Base-by-base conservation (phyloP, 371 early-diverging fungal genomes). In the Rhizopus stolonifer region DNA sequence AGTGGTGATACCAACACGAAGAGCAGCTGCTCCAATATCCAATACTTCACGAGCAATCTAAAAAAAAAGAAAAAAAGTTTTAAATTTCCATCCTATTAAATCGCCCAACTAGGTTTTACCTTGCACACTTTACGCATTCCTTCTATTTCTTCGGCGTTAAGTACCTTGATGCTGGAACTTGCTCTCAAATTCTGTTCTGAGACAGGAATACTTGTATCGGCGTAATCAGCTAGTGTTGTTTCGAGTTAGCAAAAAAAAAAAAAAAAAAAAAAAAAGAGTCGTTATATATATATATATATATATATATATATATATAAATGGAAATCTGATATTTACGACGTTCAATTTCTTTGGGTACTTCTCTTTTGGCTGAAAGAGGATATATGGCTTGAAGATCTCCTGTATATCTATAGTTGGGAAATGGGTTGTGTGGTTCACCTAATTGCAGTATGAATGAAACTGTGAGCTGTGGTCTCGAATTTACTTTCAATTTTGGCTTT, bases 1-100 rank as follows among this genome's bases (percentile, higher is more conserved):
- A 0, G 97, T 95, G 1, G 96, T 96, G 5, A 89, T 83, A 15
- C 99, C 99, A 34, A 84, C 79, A 58, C 82, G 83, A 54, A 92
- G 81, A 39, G 92, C 88, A 18, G 82, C 81, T 18, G 83, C 85
- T 49, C 89, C 95, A 40, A 81, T 85, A 54, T 93, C 88, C 22
- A 96, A 79, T 1, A 93, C 91, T 66, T 94, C 93, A 31, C 96
- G 82, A 2, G 90, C 84, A 17, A 98, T 70, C 89, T 80, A 52
- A 9, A 29, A 0, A 21, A 4, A 42, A 14, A 25, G 6, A 14
- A 36, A 11, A 15, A 10, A 39, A 5, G 4, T 29, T 31, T 24
- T 21, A 23, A 4, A 13, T 36, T 11, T 10, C 4, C 10, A 18
- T 14, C 11, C 25, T 33, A 6, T 42, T 1, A 9, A 19, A n/a